phyloP scores from a whole-genome alignment of 2,329 filamentous ascomycete species.

The Stachybotrys chlorohalonatus region DNA sequence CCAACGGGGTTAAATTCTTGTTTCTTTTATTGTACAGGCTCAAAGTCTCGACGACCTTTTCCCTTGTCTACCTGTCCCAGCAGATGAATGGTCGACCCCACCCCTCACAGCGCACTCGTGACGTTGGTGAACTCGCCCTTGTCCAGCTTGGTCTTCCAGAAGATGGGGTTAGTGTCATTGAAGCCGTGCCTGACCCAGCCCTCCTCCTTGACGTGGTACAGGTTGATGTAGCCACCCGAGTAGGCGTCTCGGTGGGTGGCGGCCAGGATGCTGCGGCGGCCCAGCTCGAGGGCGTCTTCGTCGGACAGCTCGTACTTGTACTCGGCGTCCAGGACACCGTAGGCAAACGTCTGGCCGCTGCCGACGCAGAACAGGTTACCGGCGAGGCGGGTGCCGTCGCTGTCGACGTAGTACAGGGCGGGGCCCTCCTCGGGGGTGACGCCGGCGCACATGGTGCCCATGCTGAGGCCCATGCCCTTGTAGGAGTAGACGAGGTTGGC shows the following conservation, averaged over 20 bases:
- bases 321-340: slow-evolving; percentile 93
- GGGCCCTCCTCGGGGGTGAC: slow-evolving; percentile 93
- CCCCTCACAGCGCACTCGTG: slow-evolving; percentile 57
- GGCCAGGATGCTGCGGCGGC: slow-evolving; percentile 84
- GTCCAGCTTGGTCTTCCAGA: slow-evolving; percentile 98
- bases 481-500: slow-evolving; percentile 97
- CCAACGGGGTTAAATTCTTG: not conserved
- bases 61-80: not conserved
- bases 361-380: slow-evolving; percentile 98
- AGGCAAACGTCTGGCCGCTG: slow-evolving; percentile 96
- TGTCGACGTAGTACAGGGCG: slow-evolving; percentile 96
- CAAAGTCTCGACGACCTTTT: not conserved
- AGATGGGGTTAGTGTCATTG: slow-evolving; percentile 96
- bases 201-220: slow-evolving; percentile 98
- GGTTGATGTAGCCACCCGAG: slow-evolving; percentile 96
- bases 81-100: not conserved
- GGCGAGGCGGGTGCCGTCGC: slow-evolving; percentile 79
- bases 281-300: slow-evolving; percentile 85
- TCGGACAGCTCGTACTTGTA: slow-evolving; percentile 83
- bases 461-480: slow-evolving; percentile 97
- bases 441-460: slow-evolving; percentile 99
- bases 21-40: not conserved
- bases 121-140: slow-evolving; percentile 98
- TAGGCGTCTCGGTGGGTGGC: slow-evolving; percentile 97
- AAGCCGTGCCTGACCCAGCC: slow-evolving; percentile 99